phyloP scores from a whole-genome alignment of 371 early-diverging fungal species.

The Dichotomocladium elegans region DNA sequence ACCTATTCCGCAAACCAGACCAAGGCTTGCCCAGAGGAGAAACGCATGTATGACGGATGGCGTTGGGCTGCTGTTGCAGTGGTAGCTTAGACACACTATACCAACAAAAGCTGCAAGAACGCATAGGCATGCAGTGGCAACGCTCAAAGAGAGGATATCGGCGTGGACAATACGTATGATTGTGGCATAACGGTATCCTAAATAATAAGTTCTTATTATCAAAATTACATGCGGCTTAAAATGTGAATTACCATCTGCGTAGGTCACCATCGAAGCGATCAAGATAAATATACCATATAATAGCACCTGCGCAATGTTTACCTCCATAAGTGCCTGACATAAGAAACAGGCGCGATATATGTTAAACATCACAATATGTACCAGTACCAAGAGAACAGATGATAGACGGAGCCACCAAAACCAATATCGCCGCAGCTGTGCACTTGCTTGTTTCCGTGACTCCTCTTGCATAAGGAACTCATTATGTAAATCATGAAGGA shows the following conservation, averaged over 20 bases:
- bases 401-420: constrained; percentile 17
- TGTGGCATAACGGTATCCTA: constrained; percentile 12
- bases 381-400: constrained; percentile 3
- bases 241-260: constrained; percentile 4
- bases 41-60: too few species aligned
- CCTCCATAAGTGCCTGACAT: too few species aligned
- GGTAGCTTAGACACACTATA: constrained; percentile 11
- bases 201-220: not conserved
- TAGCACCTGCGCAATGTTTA: constrained; percentile 11
- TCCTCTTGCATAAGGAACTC: not conserved
- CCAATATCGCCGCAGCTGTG: constrained; percentile 3
- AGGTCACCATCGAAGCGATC: constrained; percentile 10
- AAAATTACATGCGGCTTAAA: not conserved
- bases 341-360: not conserved
- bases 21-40: too few species aligned
- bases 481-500: not conserved
- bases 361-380: not conserved
- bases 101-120: constrained; percentile 17
- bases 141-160: constrained; percentile 11
- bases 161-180: constrained; percentile 13
- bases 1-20: too few species aligned
- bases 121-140: constrained; percentile 10
- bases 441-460: constrained; percentile 4
- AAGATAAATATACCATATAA: constrained; percentile 13
- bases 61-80: constrained; percentile 3